phyloP scores from a whole-genome alignment of 2,329 filamentous ascomycete genomes.

The Sarocladium brachiariae region DNA sequence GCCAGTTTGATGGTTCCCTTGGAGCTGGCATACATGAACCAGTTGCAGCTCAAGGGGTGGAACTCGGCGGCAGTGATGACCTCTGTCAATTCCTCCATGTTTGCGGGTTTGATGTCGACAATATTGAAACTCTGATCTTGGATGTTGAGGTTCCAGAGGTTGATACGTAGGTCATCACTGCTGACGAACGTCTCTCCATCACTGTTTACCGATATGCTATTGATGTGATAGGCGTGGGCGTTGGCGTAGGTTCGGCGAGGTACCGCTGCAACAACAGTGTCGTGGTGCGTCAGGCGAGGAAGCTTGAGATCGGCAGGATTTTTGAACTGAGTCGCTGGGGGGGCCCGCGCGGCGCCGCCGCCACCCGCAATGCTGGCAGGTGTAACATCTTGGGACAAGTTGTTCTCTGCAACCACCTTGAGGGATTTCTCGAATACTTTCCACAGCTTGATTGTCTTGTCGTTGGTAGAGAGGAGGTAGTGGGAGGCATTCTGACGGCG shows the following conservation, averaged over 20 bases:
- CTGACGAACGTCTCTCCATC: constrained; percentile 99
- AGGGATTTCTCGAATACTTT: constrained; percentile 99
- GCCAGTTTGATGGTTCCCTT: constrained; percentile 99
- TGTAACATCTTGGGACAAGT: constrained; percentile 89
- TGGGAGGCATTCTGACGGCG: constrained; percentile 96
- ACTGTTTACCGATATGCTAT: constrained; percentile 99
- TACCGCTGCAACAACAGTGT: constrained; percentile 94
- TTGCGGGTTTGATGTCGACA: constrained; percentile 98
- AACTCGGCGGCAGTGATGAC: constrained; percentile 98
- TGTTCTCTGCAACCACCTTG: constrained; percentile 98
- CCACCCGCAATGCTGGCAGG: constrained; percentile 66
- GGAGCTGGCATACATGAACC: constrained; percentile 99
- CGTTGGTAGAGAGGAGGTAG: constrained; percentile 95
- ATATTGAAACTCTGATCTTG: constrained; percentile 99
- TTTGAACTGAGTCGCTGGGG: constrained; percentile 66
- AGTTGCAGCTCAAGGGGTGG: constrained; percentile 94
- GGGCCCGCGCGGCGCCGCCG: constrained; percentile 68
- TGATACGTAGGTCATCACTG: constrained; percentile 95
- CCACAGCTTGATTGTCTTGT: constrained; percentile 99
- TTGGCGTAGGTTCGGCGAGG: constrained; percentile 96
- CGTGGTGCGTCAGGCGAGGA: constrained; percentile 92
- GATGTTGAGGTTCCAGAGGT: constrained; percentile 98
- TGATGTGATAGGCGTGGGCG: constrained; percentile 98
- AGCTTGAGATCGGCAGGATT: constrained; percentile 80
- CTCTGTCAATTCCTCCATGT: constrained; percentile 99